phyloP scores from a whole-genome alignment of 805 yeast species.

The Komagataella ulmi region DNA sequence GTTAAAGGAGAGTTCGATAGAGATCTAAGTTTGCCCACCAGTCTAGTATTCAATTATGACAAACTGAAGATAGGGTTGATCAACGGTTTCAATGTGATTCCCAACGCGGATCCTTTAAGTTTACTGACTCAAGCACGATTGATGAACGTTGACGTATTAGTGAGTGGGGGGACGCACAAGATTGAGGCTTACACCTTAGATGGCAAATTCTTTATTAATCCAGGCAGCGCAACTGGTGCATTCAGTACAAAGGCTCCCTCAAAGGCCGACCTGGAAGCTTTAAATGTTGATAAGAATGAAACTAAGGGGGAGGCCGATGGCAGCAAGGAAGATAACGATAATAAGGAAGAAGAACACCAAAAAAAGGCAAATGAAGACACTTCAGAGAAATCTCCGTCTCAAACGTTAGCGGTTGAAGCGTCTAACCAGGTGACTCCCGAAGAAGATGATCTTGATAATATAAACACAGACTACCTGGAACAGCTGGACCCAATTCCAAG shows the following conservation, averaged over 20 bases:
- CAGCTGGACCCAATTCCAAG: slow-evolving; percentile 50
- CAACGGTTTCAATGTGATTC: slow-evolving; percentile 74
- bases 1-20: slow-evolving; percentile 80
- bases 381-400: not conserved
- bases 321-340: slow-evolving; percentile 3
- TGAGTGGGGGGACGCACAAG: slow-evolving; percentile 89
- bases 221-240: slow-evolving; percentile 96
- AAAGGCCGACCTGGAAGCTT: slow-evolving; percentile 32
- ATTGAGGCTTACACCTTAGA: slow-evolving; percentile 91
- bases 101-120: slow-evolving; percentile 78
- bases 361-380: not conserved
- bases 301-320: slow-evolving; percentile 4
- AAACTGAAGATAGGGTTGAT: slow-evolving; percentile 71
- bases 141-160: slow-evolving; percentile 78
- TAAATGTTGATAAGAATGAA: slow-evolving; percentile 12
- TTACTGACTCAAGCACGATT: slow-evolving; percentile 74
- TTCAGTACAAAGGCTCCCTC: slow-evolving; percentile 51
- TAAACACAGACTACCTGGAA: slow-evolving; percentile 10
- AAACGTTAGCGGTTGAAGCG: slow-evolving; percentile 1
- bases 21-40: slow-evolving; percentile 35
- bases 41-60: slow-evolving; percentile 54
- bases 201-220: slow-evolving; percentile 88
- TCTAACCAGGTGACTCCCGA: slow-evolving; percentile 8
- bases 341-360: slow-evolving; percentile 3
- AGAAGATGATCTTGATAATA: slow-evolving; percentile 10